Evolutionary conservation across 169 alveolate genomes (phyloP), one percentile per base, ranked within the genome.

Genomic region (Plasmodium gonderi): DNA sequence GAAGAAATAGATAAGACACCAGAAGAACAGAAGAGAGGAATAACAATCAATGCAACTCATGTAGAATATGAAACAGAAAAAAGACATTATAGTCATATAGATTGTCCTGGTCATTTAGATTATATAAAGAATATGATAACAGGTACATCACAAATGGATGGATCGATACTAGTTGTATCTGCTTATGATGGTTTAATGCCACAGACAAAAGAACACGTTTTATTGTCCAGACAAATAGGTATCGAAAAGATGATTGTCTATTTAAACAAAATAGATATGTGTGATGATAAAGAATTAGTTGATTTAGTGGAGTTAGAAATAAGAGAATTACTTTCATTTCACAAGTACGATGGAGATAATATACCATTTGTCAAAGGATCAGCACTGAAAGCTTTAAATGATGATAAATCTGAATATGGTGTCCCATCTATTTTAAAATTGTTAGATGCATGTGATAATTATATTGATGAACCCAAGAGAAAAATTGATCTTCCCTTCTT

Each of bases 151-250:
- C 98, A 98, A 82, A 97, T 98, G 99, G 99, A 98, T 91, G 99
- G 99, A 42, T 99, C 98, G 64, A 98, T 98, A 20, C 94, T 98
- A 64, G 99, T 98, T 64, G 99, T 97, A 2, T 96, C 99, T 33
- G 99, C 99, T 6, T 96, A 97, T 42, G 99, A 98, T 91, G 99
- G 99, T n/a, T 98, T 98, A 29, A 98, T 98, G 99, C 99, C 99
- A 4, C 98, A 98, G 94, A 97, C 99, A 1, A 96, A 98, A 79
- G 99, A 97, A 78, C 98, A 96, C 76, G 95, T 96, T 9, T 97
- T 98, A 20, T 95, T 98, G 26, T 97, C 99, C 85, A 95, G 97
- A 82, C 98, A 98, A 93, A 97, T 97, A 23, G 98, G 98, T 33
- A 98, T 98, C 49, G 97, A 97, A 68, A 96, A 96, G 14, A 93